These are phyloP conservation scores for Hippophae rhamnoides DNA, from an alignment of 306 rosid genomes.

Conservation along the genomic window DNA sequence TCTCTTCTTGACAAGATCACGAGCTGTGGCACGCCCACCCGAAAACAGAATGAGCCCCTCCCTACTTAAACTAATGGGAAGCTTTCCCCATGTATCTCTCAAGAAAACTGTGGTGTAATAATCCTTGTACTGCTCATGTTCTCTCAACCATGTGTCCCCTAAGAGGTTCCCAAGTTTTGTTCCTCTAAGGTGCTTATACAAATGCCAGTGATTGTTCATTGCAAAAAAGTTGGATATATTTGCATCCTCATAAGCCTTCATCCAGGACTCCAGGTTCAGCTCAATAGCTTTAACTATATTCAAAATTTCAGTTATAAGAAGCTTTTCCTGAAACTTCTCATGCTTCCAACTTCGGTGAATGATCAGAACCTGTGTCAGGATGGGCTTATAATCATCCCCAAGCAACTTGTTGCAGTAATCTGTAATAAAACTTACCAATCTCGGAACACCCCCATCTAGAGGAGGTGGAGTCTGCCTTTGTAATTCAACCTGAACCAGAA, in stretches of 20 bases:
- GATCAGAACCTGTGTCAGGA: conserved; percentile 78
- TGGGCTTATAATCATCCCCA: conserved; percentile 79
- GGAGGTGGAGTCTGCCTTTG: conserved; percentile 89
- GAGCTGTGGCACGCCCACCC: conserved; percentile 97
- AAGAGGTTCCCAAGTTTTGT: conserved; percentile 71
- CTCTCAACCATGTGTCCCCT: conserved; percentile 59
- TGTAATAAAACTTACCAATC: conserved; percentile 66
- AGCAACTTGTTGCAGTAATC: conserved; percentile 87
- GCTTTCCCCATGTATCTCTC: conserved; percentile 93
- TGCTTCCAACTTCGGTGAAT: conserved; percentile 94
- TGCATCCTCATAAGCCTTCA: conserved; percentile 63
- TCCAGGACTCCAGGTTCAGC: conserved; percentile 66
- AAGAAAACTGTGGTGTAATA: conserved; percentile 52
- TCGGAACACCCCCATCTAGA: conserved; percentile 65
- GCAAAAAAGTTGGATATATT: conserved; percentile 59
- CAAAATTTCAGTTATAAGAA: conserved; percentile 54
- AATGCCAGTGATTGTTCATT: conserved; percentile 88
- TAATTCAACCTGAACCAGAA: conserved; percentile 68
- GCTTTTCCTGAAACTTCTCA: conserved; percentile 75
- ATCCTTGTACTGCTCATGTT: conserved; percentile 77
- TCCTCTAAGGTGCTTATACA: conserved; percentile 74
- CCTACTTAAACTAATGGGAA: conserved; percentile 81
- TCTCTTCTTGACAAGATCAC: conserved; percentile 95
- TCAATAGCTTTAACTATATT: conserved; percentile 73
- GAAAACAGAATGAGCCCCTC: conserved; percentile 94